phyloP scores from a whole-genome alignment of 106 monocot genomes.

The Dendrobium chrysotoxum region DNA sequence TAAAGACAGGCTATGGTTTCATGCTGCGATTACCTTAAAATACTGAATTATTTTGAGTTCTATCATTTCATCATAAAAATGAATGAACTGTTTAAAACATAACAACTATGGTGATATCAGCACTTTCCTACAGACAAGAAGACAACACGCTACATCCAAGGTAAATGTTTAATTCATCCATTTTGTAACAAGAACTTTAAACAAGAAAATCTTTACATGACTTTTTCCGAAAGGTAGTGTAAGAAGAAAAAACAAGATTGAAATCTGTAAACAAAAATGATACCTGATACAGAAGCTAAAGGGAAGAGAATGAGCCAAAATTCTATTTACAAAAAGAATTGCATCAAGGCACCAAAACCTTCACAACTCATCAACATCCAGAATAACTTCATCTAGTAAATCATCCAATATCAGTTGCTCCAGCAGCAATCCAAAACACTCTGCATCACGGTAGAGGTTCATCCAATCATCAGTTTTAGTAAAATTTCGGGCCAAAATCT shows the following conservation, averaged over 20 bases:
- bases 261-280: not conserved
- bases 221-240: not conserved
- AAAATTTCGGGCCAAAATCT: constrained; percentile 23
- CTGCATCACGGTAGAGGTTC: constrained; percentile 43
- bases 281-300: not conserved
- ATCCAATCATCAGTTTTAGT: constrained; percentile 56
- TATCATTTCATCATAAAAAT: too few species aligned
- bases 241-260: not conserved
- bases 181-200: not conserved
- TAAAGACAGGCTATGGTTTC: too few species aligned
- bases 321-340: not conserved
- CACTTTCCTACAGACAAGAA: too few species aligned
- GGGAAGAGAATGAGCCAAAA: not conserved
- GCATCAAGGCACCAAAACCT: not conserved
- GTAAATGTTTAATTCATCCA: not conserved
- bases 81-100: too few species aligned
- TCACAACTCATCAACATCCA: constrained; percentile 6
- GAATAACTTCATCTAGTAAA: constrained; percentile 43
- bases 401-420: constrained; percentile 55
- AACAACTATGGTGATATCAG: too few species aligned
- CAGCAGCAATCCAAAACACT: constrained; percentile 34
- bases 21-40: too few species aligned
- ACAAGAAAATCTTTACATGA: not conserved
- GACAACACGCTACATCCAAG: not conserved
- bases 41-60: too few species aligned